These are phyloP conservation scores for Arthrinium phaeospermum DNA, from an alignment of 2,329 filamentous ascomycete species.

Conservation along the genomic window DNA sequence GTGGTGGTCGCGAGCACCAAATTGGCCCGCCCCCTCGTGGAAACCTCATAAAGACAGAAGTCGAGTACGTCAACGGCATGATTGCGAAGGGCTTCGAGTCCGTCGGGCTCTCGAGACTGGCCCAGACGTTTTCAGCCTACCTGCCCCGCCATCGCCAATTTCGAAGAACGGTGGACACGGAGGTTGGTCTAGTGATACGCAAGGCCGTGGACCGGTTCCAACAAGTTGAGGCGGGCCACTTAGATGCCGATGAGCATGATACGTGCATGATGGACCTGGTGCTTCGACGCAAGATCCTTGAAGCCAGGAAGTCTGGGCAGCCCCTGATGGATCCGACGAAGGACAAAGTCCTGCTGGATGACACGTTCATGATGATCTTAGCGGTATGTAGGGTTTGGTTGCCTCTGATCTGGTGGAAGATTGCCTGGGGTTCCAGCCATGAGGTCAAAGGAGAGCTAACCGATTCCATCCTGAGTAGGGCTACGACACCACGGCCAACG, in stretches of 20 bases:
- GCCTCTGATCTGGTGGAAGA: neutral
- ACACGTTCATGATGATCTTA: neutral
- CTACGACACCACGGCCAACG: neutral
- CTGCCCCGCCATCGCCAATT: conserved; percentile 28
- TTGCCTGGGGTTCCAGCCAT: too few relatives aligned
- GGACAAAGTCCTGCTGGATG: neutral
- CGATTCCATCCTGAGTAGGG: neutral
- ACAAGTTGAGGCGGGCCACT: neutral
- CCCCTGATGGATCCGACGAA: neutral
- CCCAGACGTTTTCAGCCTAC: conserved; percentile 25
- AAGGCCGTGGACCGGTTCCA: conserved; percentile 22
- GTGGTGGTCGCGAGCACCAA: neutral
- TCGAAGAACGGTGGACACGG: conserved; percentile 23
- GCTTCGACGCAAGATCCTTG: neutral
- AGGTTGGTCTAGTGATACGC: conserved; percentile 23
- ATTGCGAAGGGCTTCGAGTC: neutral
- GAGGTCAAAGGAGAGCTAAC: neutral
- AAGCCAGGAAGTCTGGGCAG: neutral
- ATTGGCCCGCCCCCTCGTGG: too few relatives aligned
- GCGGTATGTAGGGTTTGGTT: neutral
- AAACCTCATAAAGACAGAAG: neutral
- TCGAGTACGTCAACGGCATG: neutral
- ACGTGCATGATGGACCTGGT: neutral
- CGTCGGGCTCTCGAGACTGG: neutral
- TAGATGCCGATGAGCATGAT: neutral